Percentiles rank a stretch among this genome's conserved stretches.
Conservation (phyloP, 345 rosid genomes). For the Diplotaxis tenuifolia region DNA sequence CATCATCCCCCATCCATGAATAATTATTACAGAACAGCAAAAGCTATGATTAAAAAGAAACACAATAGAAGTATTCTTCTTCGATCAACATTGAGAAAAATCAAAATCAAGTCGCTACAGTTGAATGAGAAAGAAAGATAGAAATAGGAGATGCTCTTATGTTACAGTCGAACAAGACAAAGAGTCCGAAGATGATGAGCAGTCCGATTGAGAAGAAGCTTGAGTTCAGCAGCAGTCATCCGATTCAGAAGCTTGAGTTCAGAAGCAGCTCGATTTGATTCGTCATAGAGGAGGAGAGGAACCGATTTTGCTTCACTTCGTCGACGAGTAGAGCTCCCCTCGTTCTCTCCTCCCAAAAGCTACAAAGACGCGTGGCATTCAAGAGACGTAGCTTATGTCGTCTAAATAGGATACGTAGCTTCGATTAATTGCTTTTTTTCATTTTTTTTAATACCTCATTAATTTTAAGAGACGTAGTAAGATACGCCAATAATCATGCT, state of each 20-base stretch:
- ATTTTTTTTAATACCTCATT: too few relatives aligned
- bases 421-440: too few relatives aligned
- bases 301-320: neutral
- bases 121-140: too few relatives aligned
- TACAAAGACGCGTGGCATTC: too few relatives aligned
- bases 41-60: neutral
- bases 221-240: conserved; percentile 35
- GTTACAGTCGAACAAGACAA: conserved; percentile 37
- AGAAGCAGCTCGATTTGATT: neutral
- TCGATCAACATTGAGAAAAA: neutral
- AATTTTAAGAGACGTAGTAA: too few relatives aligned
- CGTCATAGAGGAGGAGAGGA: neutral
- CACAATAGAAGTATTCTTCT: neutral
- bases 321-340: neutral
- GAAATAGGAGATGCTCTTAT: neutral
- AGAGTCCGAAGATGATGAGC: conserved; percentile 31
- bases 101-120: neutral
- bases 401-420: too few relatives aligned
- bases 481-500: too few relatives aligned
- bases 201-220: conserved; percentile 31
- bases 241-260: too few relatives aligned
- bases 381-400: too few relatives aligned
- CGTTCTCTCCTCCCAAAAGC: too few relatives aligned
- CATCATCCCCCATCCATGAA: neutral
- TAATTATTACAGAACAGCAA: neutral